Evolutionary conservation across 352 stramenopile species (phyloP).

Genomic region (Globisporangium heterothallicum): DNA sequence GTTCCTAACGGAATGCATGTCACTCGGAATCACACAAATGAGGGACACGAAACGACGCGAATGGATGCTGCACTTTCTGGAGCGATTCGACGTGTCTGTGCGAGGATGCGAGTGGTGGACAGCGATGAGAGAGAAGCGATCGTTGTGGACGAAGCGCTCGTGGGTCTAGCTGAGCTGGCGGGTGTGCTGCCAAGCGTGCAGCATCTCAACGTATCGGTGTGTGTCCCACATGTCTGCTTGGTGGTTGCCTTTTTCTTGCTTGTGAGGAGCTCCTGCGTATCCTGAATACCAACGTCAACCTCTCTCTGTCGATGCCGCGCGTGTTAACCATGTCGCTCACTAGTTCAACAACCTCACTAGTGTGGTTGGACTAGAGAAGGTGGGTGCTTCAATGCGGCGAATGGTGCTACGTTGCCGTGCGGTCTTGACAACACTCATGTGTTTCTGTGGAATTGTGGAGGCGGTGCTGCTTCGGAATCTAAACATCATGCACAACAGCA

Average conservation of each 20-base stretch:
- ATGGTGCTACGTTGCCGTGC: not conserved
- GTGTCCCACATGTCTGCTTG: conserved; percentile 7
- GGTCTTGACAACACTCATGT: not conserved
- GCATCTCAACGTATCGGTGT: conserved; percentile 60
- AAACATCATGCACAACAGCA: conserved; percentile 56
- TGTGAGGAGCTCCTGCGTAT: not conserved
- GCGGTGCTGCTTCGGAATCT: conserved; percentile 43
- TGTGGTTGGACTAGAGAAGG: conserved; percentile 38
- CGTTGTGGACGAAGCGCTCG: conserved; percentile 47
- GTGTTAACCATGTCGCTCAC: too few species aligned
- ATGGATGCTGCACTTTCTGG: too few species aligned
- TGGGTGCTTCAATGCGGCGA: conserved; percentile 11
- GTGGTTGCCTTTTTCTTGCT: not conserved
- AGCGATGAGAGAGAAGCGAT: conserved; percentile 38
- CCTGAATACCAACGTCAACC: too few species aligned
- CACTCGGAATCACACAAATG: too few species aligned
- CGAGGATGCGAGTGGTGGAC: conserved; percentile 37
- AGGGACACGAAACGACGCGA: conserved; percentile 2
- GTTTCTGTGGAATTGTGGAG: conserved; percentile 1
- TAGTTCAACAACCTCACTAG: conserved; percentile 60
- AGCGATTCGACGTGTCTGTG: not conserved
- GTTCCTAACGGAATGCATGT: too few species aligned
- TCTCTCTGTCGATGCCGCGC: too few species aligned
- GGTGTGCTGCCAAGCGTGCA: conserved; percentile 19
- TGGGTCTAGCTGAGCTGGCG: conserved; percentile 20